Percentiles rank a stretch among this genome's conserved stretches.
Evolutionary conservation across 2,329 filamentous ascomycete species (phyloP).

Genomic region (Microcyclospora tardicrescens): DNA sequence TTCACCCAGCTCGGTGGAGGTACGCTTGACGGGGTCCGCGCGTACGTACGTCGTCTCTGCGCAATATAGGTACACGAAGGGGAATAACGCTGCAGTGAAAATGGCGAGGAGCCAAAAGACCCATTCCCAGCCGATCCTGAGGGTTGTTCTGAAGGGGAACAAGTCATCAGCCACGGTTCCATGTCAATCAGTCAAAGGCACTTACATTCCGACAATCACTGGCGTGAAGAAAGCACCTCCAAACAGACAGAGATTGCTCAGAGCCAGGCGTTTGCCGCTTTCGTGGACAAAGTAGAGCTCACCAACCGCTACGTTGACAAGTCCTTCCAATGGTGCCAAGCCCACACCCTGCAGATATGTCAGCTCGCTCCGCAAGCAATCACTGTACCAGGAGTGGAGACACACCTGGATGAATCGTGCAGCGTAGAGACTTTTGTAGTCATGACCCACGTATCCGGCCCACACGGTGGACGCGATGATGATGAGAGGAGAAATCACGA

Average conservation of each 20-base stretch:
- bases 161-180: neutral
- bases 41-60: slow-evolving; percentile 70
- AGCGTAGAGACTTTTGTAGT: slow-evolving; percentile 58
- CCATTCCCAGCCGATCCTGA: slow-evolving; percentile 63
- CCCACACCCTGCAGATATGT: slow-evolving; percentile 47
- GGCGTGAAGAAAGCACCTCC: slow-evolving; percentile 62
- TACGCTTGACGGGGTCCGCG: slow-evolving; percentile 51
- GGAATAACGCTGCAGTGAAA: slow-evolving; percentile 55
- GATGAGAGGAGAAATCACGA: slow-evolving; percentile 59
- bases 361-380: neutral
- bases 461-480: slow-evolving; percentile 60
- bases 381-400: neutral
- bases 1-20: slow-evolving; percentile 33
- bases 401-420: slow-evolving; percentile 57
- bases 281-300: slow-evolving; percentile 80
- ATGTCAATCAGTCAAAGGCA: neutral
- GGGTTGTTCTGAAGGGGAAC: slow-evolving; percentile 50
- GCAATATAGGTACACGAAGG: slow-evolving; percentile 59
- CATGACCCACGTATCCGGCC: slow-evolving; percentile 54
- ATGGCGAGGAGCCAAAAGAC: slow-evolving; percentile 76
- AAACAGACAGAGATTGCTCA: slow-evolving; percentile 54
- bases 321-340: slow-evolving; percentile 73
- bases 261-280: slow-evolving; percentile 67
- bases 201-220: slow-evolving; percentile 61
- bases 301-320: slow-evolving; percentile 75